Base-by-base conservation (phyloP, 177 flowering plant species). In the Vitis hybrid region DNA sequence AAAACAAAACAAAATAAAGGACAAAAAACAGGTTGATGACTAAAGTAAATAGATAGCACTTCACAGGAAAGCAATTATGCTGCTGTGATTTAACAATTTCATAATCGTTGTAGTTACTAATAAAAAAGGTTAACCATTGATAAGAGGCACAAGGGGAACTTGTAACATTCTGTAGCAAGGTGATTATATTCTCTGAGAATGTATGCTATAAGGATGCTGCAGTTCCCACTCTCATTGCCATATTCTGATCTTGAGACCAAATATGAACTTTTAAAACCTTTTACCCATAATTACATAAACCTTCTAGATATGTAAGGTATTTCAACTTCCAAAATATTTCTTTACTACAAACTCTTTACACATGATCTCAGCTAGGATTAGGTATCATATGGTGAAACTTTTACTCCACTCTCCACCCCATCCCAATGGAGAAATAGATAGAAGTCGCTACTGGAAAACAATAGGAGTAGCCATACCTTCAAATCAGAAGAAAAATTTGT, bases 401-500 rank as follows among this genome's bases (percentile, higher is more conserved):
- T 20, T 10, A 58, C 57, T 11, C 1, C 57, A 54, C 57, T 17
- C 5, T 5, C 57, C 8, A 15, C 17, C 57, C 57, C 57, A 3
- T 17, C 15, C n/a, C 57, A 15, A 15, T 14, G 15, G 17, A 6
- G 4, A 15, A 15, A 54, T 13, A 54, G 17, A 54, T 35, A 35
- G 46, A 35, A 35, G 46, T 14, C 17, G 0, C 17, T 54, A 54
- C 10, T 24, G 18, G 51, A 49, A 18, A 32, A 58, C 48, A 74
- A 14, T n/a, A n/a, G 32, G 59, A 69, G 12, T 15, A 46, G 48
- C 62, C 57, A 53, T 74, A 94, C 98, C 97, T 91, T 92, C 67
- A 94, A 62, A 78, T 94, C 98, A 14, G 94, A 80, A 59, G 97
- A 85, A 75, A 88, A 94, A 69, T 94, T 94, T n/a, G 84, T 73